phyloP scores from a whole-genome alignment of 306 rosid genomes.

The cucumber (Cucumis sativus) region Cucumber_9930_V3 NC_026660.2:27570501-27571000 shows the following conservation, averaged over 20 bases:
- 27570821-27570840: neutral
- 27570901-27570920: too few species aligned
- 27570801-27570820: neutral
- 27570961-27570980: neutral
- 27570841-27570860: too few species aligned
- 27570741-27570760: neutral
- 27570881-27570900: neutral
- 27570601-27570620: neutral
- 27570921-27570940: neutral
- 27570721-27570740: neutral
- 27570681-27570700: neutral
- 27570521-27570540: neutral
- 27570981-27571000: neutral
- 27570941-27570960: neutral
- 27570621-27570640: neutral
- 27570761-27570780: neutral
- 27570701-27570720: neutral
- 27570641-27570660: neutral
- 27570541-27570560: neutral
- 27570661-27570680: neutral
- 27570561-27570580: constrained; percentile 1
- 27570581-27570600: constrained; percentile 1
- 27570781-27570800: neutral
- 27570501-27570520: constrained; percentile 1
- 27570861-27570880: too few species aligned